Evolutionary conservation across 306 rosid species (phyloP), one percentile per base, ranked within the genome.

Genomic region (Alnus rubra): DNA sequence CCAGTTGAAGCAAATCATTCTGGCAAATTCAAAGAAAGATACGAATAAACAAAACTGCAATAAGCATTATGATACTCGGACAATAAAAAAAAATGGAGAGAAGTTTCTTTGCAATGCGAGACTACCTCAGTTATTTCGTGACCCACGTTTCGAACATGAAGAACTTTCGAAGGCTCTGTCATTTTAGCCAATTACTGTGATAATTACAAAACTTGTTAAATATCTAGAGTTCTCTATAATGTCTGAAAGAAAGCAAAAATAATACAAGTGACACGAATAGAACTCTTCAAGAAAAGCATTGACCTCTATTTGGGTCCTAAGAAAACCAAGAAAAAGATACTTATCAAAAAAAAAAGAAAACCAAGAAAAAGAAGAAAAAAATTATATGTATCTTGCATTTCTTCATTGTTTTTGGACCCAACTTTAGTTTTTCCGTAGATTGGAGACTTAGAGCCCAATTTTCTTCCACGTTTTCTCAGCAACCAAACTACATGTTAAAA

Each of bases 111-210:
- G 31, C 48, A 42, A 68, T 18, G 31, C 31, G 28, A 68, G 72
- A 39, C 51, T 68, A 68, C 72, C 72, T 68, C 72, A 19, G 72
- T 68, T 68, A 68, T 68, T 44, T 68, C 72, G 12, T 68, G 42
- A 68, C 72, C 72, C 51, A 68, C 72, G 28, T 68, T 68, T 16
- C 72, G 50, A 42, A 68, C 30, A 42, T 68, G 72, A 68, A 68
- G 72, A 68, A 68, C 72, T 42, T 68, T 68, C 28, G 72, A 68
- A 39, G 72, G 72, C 51, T 68, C 72, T 39, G 72, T 68, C 72
- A 68, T 68, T 48, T 18, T 68, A 42, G 51, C 23, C 72, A 68
- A 39, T 68, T 3, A 18, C 72, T 68, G 52, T 9, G 15, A 68
- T 16, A 67, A 67, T 16, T 23, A 67, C 48, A 18, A 18, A 39